Base-by-base conservation (phyloP, 805 yeast species). In the Yarrowia sp. region DNA sequence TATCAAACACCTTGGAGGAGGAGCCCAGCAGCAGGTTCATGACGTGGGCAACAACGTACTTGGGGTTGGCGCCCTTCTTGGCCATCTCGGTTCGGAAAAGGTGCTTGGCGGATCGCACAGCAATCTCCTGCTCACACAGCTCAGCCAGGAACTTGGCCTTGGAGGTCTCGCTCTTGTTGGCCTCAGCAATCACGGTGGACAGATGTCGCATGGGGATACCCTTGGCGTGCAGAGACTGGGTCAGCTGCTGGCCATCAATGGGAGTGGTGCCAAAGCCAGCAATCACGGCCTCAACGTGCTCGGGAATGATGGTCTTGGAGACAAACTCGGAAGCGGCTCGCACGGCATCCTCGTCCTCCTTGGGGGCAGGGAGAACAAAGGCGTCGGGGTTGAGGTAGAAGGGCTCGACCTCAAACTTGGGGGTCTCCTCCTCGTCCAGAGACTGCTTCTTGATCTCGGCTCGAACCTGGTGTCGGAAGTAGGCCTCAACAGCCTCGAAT, bases 141-240 rank as follows among this genome's bases (percentile, higher is more conserved):
- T 78, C n/a, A 85, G 78, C 7, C 76, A 70, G 67, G 83, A 78
- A 68, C 51, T 75, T 74, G 41, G 74, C 76, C 43, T 76, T 77
- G 43, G 75, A 71, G n/a, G 74, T 70, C 28, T 73, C 72, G 73
- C 75, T 67, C 73, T 70, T 66, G 70, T 74, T 64, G 48, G 69
- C 67, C 61, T 74, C 71, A 35, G 73, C 71, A 22, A 86, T 86
- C 68, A 90, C 72, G 17, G 71, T 75, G 66, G 97, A 97, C 71
- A 93, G 80, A 73, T 93, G 93, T 78, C 98, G 88, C 76, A 92
- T 73, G 75, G 91, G 92, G 74, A 93, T 86, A 80, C 99, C 99
- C 64, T 80, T 79, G 67, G 83, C 83, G 75, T 95, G 99, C 76
- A 93, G 76, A 62, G 81, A 73, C 44, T 80, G 78, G 19, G 89